Evolutionary conservation across 2,329 filamentous ascomycete genomes (phyloP), one percentile per base, ranked within the genome.

Genomic region (Atkinsonella hypoxylon): DNA sequence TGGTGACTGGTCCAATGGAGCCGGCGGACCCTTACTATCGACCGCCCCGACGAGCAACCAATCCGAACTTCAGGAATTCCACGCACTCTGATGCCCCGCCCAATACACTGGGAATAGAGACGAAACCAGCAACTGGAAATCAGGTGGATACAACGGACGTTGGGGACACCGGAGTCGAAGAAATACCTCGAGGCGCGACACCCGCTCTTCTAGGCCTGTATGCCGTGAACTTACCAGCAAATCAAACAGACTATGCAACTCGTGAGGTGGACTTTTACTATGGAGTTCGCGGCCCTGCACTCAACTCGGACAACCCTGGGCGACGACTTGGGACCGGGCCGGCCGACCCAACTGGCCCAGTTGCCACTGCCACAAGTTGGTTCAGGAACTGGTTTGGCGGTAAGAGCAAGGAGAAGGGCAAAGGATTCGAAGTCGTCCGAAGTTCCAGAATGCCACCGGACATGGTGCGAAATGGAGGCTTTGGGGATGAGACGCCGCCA

Each of bases 201-300:
- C 72, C 74, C 3, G 70, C 70, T 1, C 70, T 70, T 2, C 58
- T 67, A 43, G 58, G 66, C 10, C 26, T 41, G n/a, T n/a, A n/a
- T n/a, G n/a, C n/a, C 22, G 51, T 55, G 51, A 55, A 49, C 51
- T 65, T 76, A 34, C 72, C 78, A 36, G 70, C 74, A 1, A 82
- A 80, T 20, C 76, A 81, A 45, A 83, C 86, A 1, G 91, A 98
- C 62, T 97, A 97, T 62, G 85, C 90, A 2, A 93, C 91, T 1
- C 84, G 93, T 51, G 93, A 98, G 66, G 89, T 94, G 0, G 93
- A 98, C 65, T 95, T 95, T 61, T 97, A 97, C 68, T 97, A 98
- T 61, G 87, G 89, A 10, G 86, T 95, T 17, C 82, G 93, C 34
- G 93, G 93, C 0, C 88, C 89, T 18, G 89, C 91, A 1, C 71